Percentiles rank a stretch among this genome's conserved stretches.
phyloP scores from a whole-genome alignment of 805 yeast species.

The Kuraishia borneana region DNA sequence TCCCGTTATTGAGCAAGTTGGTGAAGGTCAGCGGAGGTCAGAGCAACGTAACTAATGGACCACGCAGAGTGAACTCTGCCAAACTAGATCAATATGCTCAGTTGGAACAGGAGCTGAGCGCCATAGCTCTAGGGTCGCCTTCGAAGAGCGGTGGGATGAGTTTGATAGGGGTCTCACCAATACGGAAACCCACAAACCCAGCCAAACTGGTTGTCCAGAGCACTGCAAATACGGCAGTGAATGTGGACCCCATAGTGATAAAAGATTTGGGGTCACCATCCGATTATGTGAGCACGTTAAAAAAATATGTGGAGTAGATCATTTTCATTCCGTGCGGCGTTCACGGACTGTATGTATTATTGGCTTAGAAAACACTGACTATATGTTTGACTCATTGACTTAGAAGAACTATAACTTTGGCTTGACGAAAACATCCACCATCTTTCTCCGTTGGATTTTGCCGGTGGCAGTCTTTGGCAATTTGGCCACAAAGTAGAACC shows the following conservation, averaged over 20 bases:
- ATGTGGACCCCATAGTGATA: background rate
- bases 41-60: constrained; percentile 10
- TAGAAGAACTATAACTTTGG: constrained; percentile 20
- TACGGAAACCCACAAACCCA: background rate
- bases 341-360: too few relatives aligned
- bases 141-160: too few relatives aligned
- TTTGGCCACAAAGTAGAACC: constrained; percentile 43
- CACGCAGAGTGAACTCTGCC: background rate
- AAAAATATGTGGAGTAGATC: too few relatives aligned
- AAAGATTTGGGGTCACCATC: background rate
- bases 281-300: too few relatives aligned
- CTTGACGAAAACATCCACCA: constrained; percentile 41
- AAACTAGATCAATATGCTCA: constrained; percentile 2
- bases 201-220: background rate
- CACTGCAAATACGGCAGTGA: background rate
- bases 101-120: constrained; percentile 3
- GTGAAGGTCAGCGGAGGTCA: constrained; percentile 8
- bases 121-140: too few relatives aligned
- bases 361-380: too few relatives aligned
- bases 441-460: constrained; percentile 57
- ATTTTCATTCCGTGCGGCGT: too few relatives aligned
- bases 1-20: constrained; percentile 24
- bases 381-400: too few relatives aligned
- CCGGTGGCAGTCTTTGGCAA: constrained; percentile 76
- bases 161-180: background rate